phyloP scores from a whole-genome alignment of 176 grass and related monocot genomes.

The Zoysia japonica region DNA sequence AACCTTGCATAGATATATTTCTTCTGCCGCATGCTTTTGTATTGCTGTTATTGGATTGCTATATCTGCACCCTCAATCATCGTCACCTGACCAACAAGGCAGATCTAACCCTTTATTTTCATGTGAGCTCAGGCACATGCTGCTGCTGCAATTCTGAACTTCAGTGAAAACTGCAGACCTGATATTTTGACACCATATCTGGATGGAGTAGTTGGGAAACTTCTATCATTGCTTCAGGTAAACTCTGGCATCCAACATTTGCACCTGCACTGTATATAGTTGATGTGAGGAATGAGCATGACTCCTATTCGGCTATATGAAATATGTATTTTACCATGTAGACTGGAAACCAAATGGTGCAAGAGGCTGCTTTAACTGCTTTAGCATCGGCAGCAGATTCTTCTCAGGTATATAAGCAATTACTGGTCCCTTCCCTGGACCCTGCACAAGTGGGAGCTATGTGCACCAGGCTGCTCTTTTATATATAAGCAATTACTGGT shows the following conservation, averaged over 20 bases:
- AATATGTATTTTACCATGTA: constrained; percentile 33
- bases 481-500: constrained; percentile 36
- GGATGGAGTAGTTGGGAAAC: constrained; percentile 82
- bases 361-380: constrained; percentile 95
- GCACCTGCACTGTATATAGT: constrained; percentile 12
- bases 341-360: constrained; percentile 99
- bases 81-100: constrained; percentile 25
- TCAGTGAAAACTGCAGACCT: constrained; percentile 92
- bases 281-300: neutral
- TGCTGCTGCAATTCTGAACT: constrained; percentile 90
- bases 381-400: constrained; percentile 98
- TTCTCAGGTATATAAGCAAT: constrained; percentile 64
- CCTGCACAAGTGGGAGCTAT: too few species aligned
- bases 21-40: neutral
- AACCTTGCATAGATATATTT: constrained; percentile 10
- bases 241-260: constrained; percentile 31
- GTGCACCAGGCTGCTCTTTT: too few species aligned
- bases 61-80: constrained; percentile 11
- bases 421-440: neutral
- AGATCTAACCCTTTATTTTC: constrained; percentile 36
- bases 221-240: constrained; percentile 83
- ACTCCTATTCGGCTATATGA: constrained; percentile 17
- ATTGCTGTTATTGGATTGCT: constrained; percentile 20
- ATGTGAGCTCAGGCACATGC: constrained; percentile 73
- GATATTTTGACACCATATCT: constrained; percentile 91